Base-by-base conservation (phyloP, 177 flowering plant species). In the Vitis hybrid region DNA sequence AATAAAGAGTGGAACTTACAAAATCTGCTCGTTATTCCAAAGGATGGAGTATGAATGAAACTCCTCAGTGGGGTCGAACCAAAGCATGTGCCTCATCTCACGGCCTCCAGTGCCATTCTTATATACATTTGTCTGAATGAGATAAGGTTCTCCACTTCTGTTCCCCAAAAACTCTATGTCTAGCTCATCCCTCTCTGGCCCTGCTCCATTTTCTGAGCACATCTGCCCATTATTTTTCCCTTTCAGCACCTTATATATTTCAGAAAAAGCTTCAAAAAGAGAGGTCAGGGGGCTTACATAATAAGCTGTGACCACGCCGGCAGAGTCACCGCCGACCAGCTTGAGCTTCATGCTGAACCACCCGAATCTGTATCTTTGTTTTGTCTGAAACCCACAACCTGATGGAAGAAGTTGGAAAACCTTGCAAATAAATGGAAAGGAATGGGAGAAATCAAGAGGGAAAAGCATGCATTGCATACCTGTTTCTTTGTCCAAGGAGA, bases 81-180 rank as follows among this genome's bases (percentile, higher is more conserved):
- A 95, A 6, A 95, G 85, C 73, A 63, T 51, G 75, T 93, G 95
- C 70, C 98, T 88, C 96, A 91, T 90, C 76, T 95, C 99, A 6
- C 98, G 77, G 11, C 67, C 65, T 0, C 98, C 98, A 64, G 85
- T 87, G 1, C 98, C 98, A 64, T 83, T 84, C 75, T 90, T 91
- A 80, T 87, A 93, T 26, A 95, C 83, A 69, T 95, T 95, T 18
- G 98, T 95, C 69, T 93, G 97, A n/a, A 95, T 84, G n/a, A 84
- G 65, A 56, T 89, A 93, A 0, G 98, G 96, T 56, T 91, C 77
- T 49, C 97, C 96, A 2, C 83, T 87, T 62, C 92, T 82, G 65
- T 93, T 93, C 51, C 99, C 99, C 82, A 93, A 74, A 85, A 95
- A 95, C 88, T 95, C 99, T 45, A 93, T 87, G 76, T 95, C 99